These are phyloP conservation scores for Arabidopsis lyrata DNA, from an alignment of 441 rosid species.

Conservation along the genomic window DNA sequence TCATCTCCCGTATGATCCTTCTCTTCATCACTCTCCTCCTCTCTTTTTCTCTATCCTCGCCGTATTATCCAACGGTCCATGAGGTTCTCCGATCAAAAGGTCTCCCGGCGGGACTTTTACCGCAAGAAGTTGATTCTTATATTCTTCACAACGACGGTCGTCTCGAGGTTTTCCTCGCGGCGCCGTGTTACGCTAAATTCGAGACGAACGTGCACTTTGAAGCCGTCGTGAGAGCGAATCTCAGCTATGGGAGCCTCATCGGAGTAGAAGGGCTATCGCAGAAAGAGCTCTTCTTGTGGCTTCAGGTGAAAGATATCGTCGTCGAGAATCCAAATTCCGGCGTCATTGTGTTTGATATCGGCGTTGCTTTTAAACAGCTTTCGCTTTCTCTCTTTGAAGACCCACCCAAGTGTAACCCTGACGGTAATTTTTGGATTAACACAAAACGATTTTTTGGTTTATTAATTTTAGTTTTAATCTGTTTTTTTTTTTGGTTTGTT, in stretches of 20 bases:
- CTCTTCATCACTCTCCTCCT: constrained; percentile 29
- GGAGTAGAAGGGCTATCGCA: constrained; percentile 69
- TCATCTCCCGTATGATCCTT: constrained; percentile 36
- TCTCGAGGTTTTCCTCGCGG: constrained; percentile 65
- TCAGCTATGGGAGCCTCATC: constrained; percentile 65
- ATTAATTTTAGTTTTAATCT: neutral
- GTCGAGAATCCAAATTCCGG: constrained; percentile 70
- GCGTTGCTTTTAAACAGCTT: constrained; percentile 66
- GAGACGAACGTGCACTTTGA: constrained; percentile 62
- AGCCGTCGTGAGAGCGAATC: constrained; percentile 62
- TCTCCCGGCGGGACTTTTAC: constrained; percentile 71
- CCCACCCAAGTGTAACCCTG: constrained; percentile 64
- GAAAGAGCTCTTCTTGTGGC: constrained; percentile 71
- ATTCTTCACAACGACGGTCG: constrained; percentile 54
- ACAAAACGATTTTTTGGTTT: neutral
- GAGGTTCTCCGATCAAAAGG: constrained; percentile 71
- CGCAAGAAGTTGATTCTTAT: constrained; percentile 66
- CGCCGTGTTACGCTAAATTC: constrained; percentile 62
- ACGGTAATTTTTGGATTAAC: constrained; percentile 42
- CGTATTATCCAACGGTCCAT: constrained; percentile 50
- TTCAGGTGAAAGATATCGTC: constrained; percentile 68
- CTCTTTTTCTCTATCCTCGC: constrained; percentile 10
- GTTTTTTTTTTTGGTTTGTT: neutral
- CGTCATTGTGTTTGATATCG: constrained; percentile 68
- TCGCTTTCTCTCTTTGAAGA: constrained; percentile 68